phyloP scores from a whole-genome alignment of 768 basidiomycete genomes.

The Xerocomus potaroensis region DNA sequence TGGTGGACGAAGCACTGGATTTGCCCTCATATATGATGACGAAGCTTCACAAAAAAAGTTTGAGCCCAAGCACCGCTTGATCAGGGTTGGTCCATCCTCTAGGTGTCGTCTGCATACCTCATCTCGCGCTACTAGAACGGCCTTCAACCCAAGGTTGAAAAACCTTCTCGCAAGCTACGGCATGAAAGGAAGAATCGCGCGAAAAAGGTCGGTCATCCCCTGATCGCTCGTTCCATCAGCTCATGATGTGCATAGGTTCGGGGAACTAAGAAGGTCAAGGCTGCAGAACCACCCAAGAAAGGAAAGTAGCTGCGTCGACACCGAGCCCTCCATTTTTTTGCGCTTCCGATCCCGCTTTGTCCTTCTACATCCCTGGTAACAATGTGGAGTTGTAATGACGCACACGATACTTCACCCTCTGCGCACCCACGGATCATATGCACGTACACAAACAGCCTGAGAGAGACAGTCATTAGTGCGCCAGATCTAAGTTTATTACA shows the following conservation, averaged over 20 bases:
- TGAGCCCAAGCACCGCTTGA: conserved; percentile 92
- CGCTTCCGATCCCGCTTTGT: conserved; percentile 21
- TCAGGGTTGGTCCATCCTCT: conserved; percentile 63
- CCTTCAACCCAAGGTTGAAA: conserved; percentile 72
- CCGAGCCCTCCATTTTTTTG: conserved; percentile 13
- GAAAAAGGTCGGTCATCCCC: conserved; percentile 75
- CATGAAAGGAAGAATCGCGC: conserved; percentile 99
- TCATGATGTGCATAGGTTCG: conserved; percentile 58
- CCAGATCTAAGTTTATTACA: conserved; percentile 31
- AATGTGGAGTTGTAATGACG: conserved; percentile 39
- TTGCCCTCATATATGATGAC: conserved; percentile 96
- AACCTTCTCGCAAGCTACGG: conserved; percentile 93
- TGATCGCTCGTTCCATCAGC: background rate
- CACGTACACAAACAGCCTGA: conserved; percentile 19
- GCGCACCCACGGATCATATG: conserved; percentile 26
- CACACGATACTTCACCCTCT: conserved; percentile 33
- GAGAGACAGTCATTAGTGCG: conserved; percentile 20
- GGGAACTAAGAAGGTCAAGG: conserved; percentile 95
- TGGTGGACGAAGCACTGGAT: conserved; percentile 96
- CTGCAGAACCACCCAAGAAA: conserved; percentile 88
- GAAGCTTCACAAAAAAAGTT: conserved; percentile 94
- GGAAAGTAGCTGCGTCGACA: conserved; percentile 59
- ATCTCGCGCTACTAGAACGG: conserved; percentile 48
- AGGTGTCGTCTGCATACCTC: conserved; percentile 1
- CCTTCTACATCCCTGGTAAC: conserved; percentile 35